phyloP scores from a whole-genome alignment of 2,329 filamentous ascomycete genomes.

The Tolypocladium pustulatum region DNA sequence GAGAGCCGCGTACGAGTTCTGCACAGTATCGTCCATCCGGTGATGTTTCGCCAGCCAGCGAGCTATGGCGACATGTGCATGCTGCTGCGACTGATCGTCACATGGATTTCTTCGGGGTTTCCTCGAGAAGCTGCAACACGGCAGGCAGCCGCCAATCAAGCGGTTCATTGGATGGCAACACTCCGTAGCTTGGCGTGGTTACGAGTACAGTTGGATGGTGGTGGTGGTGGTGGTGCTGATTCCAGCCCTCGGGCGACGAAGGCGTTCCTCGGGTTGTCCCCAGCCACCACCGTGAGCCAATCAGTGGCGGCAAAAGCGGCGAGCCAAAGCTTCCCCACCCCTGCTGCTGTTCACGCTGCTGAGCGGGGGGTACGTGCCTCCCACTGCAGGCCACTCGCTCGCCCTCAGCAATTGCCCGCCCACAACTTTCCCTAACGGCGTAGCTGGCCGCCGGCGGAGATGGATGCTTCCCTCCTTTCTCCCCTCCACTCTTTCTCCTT shows the following conservation, averaged over 20 bases:
- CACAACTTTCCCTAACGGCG: slow-evolving; percentile 10
- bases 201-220: no score
- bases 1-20: not conserved
- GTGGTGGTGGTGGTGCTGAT: not conserved
- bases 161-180: not conserved
- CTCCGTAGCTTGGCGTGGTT: no score
- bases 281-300: slow-evolving; percentile 24
- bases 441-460: not conserved
- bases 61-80: no score
- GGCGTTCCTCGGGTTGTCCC: slow-evolving; percentile 5
- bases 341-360: not conserved
- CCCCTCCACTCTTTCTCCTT: slow-evolving; percentile 21
- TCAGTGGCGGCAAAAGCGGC: slow-evolving; percentile 21
- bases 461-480: slow-evolving; percentile 16
- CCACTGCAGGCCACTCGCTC: not conserved
- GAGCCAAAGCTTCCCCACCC: slow-evolving; percentile 5
- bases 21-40: not conserved
- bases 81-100: no score
- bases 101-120: no score
- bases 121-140: not conserved
- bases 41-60: no score
- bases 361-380: not conserved
- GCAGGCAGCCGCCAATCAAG: not conserved
- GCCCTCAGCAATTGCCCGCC: slow-evolving; percentile 15
- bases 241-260: slow-evolving; percentile 1